Evolutionary conservation across 805 yeast species (phyloP).

Genomic region (Barnettozyma pratensis): DNA sequence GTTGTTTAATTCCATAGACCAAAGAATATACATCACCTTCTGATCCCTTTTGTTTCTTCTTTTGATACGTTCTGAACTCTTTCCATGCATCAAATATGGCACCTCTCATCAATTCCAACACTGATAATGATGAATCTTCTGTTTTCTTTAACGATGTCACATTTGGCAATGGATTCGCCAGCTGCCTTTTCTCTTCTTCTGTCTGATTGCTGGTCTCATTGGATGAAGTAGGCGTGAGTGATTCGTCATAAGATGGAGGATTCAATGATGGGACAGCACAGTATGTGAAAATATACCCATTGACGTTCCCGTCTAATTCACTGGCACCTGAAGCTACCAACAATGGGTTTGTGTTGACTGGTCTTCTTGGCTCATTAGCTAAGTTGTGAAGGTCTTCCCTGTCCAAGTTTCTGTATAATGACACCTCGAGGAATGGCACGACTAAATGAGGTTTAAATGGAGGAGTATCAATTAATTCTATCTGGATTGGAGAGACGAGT

Average conservation of each 20-base stretch:
- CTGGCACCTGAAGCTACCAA: conserved; percentile 76
- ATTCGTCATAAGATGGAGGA: conserved; percentile 53
- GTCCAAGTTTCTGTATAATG: conserved; percentile 57
- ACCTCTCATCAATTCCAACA: conserved; percentile 41
- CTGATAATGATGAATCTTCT: conserved; percentile 15
- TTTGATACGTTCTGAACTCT: conserved; percentile 52
- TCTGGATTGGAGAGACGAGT: conserved; percentile 49
- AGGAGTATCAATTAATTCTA: conserved; percentile 74
- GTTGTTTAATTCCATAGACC: conserved; percentile 48
- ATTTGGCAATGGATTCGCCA: background rate
- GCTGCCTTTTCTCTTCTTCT: conserved; percentile 9
- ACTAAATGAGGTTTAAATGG: conserved; percentile 60
- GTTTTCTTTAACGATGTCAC: background rate
- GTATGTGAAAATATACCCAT: conserved; percentile 68
- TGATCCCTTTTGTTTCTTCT: conserved; percentile 55
- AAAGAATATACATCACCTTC: conserved; percentile 65
- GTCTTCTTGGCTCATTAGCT: conserved; percentile 56
- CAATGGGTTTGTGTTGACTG: conserved; percentile 61
- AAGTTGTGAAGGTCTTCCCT: conserved; percentile 54
- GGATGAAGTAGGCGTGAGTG: conserved; percentile 12
- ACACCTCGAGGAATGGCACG: conserved; percentile 73
- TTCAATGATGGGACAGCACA: conserved; percentile 58
- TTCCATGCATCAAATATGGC: conserved; percentile 71
- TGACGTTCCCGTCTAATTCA: conserved; percentile 69
- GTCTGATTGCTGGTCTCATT: conserved; percentile 8